These are phyloP conservation scores for Holtermannia corniformis DNA, from an alignment of 768 basidiomycete genomes.

Conservation along the genomic window DNA sequence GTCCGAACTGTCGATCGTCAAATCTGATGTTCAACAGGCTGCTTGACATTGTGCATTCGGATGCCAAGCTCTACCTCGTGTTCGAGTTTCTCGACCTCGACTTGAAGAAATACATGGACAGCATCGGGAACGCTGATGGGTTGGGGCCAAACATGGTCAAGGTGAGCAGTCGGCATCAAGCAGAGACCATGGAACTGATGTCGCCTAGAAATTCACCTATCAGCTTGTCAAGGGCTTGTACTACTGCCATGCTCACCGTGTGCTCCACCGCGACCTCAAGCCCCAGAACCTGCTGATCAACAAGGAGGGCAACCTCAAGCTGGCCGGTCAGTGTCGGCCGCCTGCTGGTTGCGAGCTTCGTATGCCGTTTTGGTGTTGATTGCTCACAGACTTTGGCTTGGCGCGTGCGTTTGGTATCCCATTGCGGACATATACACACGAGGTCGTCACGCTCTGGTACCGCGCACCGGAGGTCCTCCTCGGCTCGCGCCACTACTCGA, in stretches of 20 bases:
- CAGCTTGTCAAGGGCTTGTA: slow-evolving; percentile 84
- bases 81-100: slow-evolving; percentile 97
- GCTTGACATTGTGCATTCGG: slow-evolving; percentile 91
- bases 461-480: slow-evolving; percentile 95
- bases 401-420: slow-evolving; percentile 97
- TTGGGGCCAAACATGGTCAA: slow-evolving; percentile 69
- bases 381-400: slow-evolving; percentile 67
- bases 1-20: not conserved
- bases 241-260: slow-evolving; percentile 90
- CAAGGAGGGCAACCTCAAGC: slow-evolving; percentile 78
- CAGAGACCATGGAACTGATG: not conserved
- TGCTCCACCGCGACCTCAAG: slow-evolving; percentile 94
- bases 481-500: slow-evolving; percentile 90
- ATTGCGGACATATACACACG: slow-evolving; percentile 97
- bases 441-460: slow-evolving; percentile 99
- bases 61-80: slow-evolving; percentile 94
- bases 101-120: slow-evolving; percentile 93
- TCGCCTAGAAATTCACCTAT: slow-evolving; percentile 82
- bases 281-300: slow-evolving; percentile 93
- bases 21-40: slow-evolving; percentile 50
- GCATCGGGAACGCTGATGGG: slow-evolving; percentile 53
- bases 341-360: not conserved
- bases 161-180: slow-evolving; percentile 47
- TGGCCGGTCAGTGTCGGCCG: slow-evolving; percentile 55
- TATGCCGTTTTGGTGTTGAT: not conserved